A percentile compares a stretch with the other conserved stretches of the same genome.
Conservation (phyloP, 1,139 yeast genomes). For the Blastobotrys raffinosifermentans region DNA sequence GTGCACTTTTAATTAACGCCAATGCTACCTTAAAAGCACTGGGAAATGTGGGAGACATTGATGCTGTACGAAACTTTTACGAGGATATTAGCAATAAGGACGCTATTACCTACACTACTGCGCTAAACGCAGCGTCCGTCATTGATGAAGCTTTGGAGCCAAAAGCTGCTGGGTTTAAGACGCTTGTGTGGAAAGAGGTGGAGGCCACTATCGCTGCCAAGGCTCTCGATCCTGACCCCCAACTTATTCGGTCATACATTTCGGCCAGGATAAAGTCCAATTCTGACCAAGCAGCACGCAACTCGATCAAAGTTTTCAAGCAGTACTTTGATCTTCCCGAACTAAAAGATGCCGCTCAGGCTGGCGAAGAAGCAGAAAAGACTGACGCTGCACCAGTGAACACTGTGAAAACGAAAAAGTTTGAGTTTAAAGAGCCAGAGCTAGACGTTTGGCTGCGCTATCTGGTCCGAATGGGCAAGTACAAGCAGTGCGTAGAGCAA, state of each 20-base stretch:
- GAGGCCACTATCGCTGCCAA: conserved; percentile 8
- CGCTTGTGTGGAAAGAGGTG: conserved; percentile 14
- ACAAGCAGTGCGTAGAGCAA: conserved; percentile 3
- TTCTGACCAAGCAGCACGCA: not conserved
- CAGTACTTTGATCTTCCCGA: conserved; percentile 2
- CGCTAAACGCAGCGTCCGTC: conserved; percentile 13
- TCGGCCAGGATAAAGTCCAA: conserved; percentile 6
- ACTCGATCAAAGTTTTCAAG: not conserved
- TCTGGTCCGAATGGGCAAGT: not conserved
- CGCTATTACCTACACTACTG: conserved; percentile 15
- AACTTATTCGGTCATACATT: conserved; percentile 13
- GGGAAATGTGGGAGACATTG: conserved; percentile 7
- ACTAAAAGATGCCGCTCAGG: conserved; percentile 6
- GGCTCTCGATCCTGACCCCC: conserved; percentile 10
- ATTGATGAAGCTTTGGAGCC: conserved; percentile 1
- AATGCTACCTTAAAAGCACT: conserved; percentile 15
- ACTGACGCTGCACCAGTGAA: not conserved
- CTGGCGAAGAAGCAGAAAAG: not conserved
- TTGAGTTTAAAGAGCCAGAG: conserved; percentile 4
- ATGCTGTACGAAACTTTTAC: conserved; percentile 11
- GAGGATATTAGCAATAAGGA: conserved; percentile 12
- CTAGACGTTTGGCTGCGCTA: conserved; percentile 8
- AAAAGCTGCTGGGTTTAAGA: conserved; percentile 6
- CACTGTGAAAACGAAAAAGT: not conserved
- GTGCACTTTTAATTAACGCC: conserved; percentile 9